phyloP scores from a whole-genome alignment of 2,329 filamentous ascomycete genomes.

The Xylariales sp. region DNA sequence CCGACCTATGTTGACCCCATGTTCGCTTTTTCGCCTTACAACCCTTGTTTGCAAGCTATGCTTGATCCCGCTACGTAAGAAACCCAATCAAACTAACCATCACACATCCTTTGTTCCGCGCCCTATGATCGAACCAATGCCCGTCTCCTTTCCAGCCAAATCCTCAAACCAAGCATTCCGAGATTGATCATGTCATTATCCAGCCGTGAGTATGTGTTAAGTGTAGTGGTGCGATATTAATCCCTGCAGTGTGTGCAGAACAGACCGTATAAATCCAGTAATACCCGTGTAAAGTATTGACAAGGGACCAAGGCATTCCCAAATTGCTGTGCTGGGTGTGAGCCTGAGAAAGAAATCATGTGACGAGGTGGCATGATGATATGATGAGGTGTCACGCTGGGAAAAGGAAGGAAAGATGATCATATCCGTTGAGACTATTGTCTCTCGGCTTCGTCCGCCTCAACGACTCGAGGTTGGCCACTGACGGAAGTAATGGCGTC shows the following conservation, averaged over 20 bases:
- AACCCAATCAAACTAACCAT: background rate
- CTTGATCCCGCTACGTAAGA: background rate
- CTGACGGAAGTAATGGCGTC: background rate
- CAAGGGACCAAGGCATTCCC: too few species aligned
- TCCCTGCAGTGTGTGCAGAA: background rate
- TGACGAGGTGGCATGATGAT: background rate
- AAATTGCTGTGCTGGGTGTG: background rate
- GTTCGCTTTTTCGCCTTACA: background rate
- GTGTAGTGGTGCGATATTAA: background rate
- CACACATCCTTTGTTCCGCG: background rate
- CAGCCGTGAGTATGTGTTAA: constrained; percentile 2
- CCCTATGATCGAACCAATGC: background rate
- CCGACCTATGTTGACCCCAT: background rate
- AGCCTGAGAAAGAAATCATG: background rate
- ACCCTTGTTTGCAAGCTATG: background rate
- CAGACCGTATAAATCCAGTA: constrained; percentile 6
- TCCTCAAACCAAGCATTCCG: background rate
- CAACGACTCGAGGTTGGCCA: constrained; percentile 1
- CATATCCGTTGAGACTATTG: background rate
- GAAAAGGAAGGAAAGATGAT: background rate
- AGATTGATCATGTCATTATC: background rate
- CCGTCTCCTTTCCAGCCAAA: background rate
- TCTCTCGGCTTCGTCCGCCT: constrained; percentile 2
- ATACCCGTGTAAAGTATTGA: too few species aligned
- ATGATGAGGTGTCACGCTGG: background rate